Conservation (phyloP, 805 yeast genomes). For the Torulaspora maleeae region DNA sequence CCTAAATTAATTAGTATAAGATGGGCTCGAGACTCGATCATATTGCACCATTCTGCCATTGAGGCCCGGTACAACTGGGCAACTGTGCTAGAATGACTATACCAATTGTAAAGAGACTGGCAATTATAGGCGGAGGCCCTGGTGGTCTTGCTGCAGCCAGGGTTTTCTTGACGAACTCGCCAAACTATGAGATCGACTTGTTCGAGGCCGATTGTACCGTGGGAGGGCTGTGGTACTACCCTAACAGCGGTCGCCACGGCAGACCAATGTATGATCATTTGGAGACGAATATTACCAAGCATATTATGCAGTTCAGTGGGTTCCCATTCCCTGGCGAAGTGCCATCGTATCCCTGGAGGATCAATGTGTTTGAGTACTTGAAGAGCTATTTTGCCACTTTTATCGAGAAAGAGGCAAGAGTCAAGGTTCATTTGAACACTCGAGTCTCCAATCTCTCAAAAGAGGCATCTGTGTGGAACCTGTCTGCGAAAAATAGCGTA, state of each 20-base stretch:
- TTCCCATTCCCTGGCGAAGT: conserved; percentile 45
- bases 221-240: conserved; percentile 82
- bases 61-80: too few relatives aligned
- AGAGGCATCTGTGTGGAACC: conserved; percentile 17
- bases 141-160: conserved; percentile 63
- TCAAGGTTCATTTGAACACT: conserved; percentile 28
- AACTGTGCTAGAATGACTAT: conserved; percentile 5
- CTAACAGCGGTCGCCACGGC: conserved; percentile 26
- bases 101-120: conserved; percentile 38
- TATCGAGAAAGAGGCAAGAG: conserved; percentile 26
- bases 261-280: conserved; percentile 56
- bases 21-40: not conserved
- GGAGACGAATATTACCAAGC: conserved; percentile 65
- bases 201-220: conserved; percentile 53
- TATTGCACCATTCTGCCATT: too few relatives aligned
- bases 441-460: conserved; percentile 24
- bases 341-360: conserved; percentile 55
- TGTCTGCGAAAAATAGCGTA: conserved; percentile 6
- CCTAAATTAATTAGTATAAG: not conserved
- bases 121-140: conserved; percentile 78
- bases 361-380: conserved; percentile 59
- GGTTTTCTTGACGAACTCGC: conserved; percentile 52
- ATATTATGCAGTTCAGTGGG: conserved; percentile 61
- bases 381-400: conserved; percentile 43
- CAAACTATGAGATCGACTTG: conserved; percentile 46